Conservation (phyloP, 495 filamentous ascomycete genomes). For the Penicillium lagena region DNA sequence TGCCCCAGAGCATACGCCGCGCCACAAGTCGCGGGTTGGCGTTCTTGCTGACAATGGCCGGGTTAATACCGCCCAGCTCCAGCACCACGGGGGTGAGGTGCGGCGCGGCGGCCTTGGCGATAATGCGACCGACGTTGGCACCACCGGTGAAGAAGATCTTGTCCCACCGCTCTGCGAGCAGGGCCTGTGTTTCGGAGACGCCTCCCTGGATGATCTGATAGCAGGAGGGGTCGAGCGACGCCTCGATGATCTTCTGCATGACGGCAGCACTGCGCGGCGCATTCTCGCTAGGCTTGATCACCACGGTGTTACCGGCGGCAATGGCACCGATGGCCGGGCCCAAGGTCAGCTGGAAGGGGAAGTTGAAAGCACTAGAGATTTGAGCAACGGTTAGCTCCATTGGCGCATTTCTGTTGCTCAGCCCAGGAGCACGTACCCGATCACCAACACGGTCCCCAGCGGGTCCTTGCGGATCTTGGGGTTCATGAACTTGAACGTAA, state of each 20-base stretch:
- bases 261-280: constrained; percentile 69
- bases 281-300: constrained; percentile 85
- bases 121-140: constrained; percentile 70
- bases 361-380: constrained; percentile 63
- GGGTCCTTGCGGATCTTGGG: constrained; percentile 87
- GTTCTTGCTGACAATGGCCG: constrained; percentile 79
- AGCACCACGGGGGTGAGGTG: constrained; percentile 82
- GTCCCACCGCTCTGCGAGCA: constrained; percentile 88
- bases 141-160: constrained; percentile 96
- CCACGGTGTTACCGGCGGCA: constrained; percentile 79
- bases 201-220: constrained; percentile 77
- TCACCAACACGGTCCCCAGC: constrained; percentile 73
- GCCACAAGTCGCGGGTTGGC: constrained; percentile 78
- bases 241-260: constrained; percentile 68
- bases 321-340: constrained; percentile 84
- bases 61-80: constrained; percentile 88
- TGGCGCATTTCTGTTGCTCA: not conserved
- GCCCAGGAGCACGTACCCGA: constrained; percentile 51
- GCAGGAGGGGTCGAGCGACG: constrained; percentile 67
- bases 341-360: constrained; percentile 73
- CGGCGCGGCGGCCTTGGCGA: constrained; percentile 88
- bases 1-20: constrained; percentile 79
- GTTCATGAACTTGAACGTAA: constrained; percentile 57
- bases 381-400: constrained; percentile 5
- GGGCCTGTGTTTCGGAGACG: constrained; percentile 68